Evolutionary conservation across 2,329 filamentous ascomycete genomes (phyloP), one percentile per base, ranked within the genome.

Genomic region (Neonectria neomacrospora): DNA sequence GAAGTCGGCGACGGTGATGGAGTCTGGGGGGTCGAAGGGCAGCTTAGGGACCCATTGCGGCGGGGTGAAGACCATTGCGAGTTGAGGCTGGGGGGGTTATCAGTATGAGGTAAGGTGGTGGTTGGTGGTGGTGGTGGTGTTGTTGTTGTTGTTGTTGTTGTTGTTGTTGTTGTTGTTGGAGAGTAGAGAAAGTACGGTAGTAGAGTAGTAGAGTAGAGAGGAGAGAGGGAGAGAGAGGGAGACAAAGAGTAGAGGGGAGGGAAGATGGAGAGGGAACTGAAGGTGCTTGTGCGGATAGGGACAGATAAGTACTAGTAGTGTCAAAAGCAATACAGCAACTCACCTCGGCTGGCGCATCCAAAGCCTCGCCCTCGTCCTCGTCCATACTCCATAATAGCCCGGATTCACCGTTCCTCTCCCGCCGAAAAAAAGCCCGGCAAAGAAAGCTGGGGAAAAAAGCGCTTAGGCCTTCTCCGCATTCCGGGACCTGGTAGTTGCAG

Each of bases 1-100:
- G 78, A 96, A 96, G 54, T 95, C 88, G 67, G 85, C 85, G 61
- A 96, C 84, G 5, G 92, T 85, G 69, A 96, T 85, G 30, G 88
- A 88, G 76, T 96, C 92, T 16, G 92, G 92, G 10, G 90, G 83
- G 34, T 90, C 85, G 22, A 68, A 70, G n/a, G 87, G 85, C 26
- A 91, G 81, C 70, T 82, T 77, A 5, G 88, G 87, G 23, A 87
- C 83, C 85, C 87, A 90, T 71, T 85, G 77, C 9, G 89, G 88
- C 59, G 90, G 80, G 54, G 81, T 77, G 77, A 92, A 92, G 52
- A 85, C 81, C 83, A 85, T 85, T 41, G 39, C 64, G 28, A 16
- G 37, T 20, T 2, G 20, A 23, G 12, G 34, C 14, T n/a, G 34
- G 1, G 5, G 14, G 34, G 34, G 34, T 5, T 37, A 37, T 37